phyloP scores from a whole-genome alignment of 164 flowering plant genomes.

The Hamamelis virginiana region DNA sequence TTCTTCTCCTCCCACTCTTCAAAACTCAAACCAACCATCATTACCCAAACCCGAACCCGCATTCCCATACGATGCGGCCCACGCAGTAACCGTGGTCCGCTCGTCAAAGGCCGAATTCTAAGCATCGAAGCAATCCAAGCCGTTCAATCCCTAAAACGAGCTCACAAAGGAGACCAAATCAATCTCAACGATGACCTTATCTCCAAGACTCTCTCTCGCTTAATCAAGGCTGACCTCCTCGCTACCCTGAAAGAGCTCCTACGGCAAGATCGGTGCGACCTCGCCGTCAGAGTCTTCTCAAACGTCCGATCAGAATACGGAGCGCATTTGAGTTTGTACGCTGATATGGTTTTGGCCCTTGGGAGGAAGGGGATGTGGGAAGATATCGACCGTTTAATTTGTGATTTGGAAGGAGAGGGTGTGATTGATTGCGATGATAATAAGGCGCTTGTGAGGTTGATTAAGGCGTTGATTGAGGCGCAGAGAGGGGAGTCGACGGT shows the following conservation, averaged over 20 bases:
- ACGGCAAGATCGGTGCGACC: constrained; percentile 63
- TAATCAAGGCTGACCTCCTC: constrained; percentile 76
- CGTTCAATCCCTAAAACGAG: constrained; percentile 77
- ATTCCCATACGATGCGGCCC: constrained; percentile 60
- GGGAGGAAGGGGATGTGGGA: constrained; percentile 45
- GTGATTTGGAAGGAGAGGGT: constrained; percentile 38
- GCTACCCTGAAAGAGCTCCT: constrained; percentile 79
- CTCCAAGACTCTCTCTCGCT: constrained; percentile 52
- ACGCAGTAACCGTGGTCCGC: constrained; percentile 70
- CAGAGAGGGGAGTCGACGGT: constrained; percentile 55
- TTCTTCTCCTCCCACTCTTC: constrained; percentile 4
- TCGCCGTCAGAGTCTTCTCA: constrained; percentile 62
- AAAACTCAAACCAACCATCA: background rate
- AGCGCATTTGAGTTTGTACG: constrained; percentile 47
- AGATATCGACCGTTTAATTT: constrained; percentile 61
- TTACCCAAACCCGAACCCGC: background rate
- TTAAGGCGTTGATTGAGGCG: constrained; percentile 55
- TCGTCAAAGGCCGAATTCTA: constrained; percentile 65
- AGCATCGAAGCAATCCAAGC: constrained; percentile 88
- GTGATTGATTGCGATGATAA: constrained; percentile 28
- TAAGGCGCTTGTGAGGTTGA: constrained; percentile 48
- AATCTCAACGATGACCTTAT: constrained; percentile 19
- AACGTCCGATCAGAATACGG: constrained; percentile 56
- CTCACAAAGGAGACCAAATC: constrained; percentile 25
- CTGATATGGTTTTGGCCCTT: constrained; percentile 51